Conservation (phyloP, 108 stramenopile genomes). For the Fragilariopsis cylindrus region DNA sequence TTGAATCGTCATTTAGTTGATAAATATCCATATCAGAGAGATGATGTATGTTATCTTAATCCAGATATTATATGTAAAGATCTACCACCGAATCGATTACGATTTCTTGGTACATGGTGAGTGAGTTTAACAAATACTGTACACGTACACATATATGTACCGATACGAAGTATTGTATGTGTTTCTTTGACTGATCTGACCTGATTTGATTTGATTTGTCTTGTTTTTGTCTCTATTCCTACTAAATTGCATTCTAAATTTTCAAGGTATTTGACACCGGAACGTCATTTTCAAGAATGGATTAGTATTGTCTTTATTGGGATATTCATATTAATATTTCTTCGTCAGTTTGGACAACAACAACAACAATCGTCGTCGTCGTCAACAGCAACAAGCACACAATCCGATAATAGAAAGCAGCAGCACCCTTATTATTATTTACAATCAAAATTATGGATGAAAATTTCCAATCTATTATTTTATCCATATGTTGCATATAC, state of each 20-base stretch:
- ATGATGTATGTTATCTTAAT: not conserved
- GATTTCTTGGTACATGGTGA: constrained; percentile 14
- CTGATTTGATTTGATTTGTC: no score
- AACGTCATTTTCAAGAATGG: constrained; percentile 10
- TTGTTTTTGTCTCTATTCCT: not conserved
- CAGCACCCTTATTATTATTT: not conserved
- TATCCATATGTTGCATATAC: constrained; percentile 11
- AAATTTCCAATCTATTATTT: not conserved
- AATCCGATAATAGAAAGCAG: no score
- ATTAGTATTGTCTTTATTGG: not conserved
- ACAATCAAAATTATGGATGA: not conserved
- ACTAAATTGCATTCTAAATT: not conserved
- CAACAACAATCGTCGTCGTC: not conserved
- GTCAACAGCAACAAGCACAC: not conserved
- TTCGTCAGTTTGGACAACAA: not conserved
- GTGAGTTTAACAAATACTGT: not conserved
- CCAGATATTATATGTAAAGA: constrained; percentile 9
- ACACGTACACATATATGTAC: no score
- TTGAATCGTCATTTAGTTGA: constrained; percentile 4
- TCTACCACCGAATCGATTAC: constrained; percentile 5
- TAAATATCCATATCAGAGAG: not conserved
- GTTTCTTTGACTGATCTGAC: not conserved
- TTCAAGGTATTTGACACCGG: not conserved
- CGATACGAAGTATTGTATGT: not conserved
- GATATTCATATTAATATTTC: not conserved